phyloP scores from a whole-genome alignment of 257 asterid genomes.

The Nicotiana tabacum region DNA sequence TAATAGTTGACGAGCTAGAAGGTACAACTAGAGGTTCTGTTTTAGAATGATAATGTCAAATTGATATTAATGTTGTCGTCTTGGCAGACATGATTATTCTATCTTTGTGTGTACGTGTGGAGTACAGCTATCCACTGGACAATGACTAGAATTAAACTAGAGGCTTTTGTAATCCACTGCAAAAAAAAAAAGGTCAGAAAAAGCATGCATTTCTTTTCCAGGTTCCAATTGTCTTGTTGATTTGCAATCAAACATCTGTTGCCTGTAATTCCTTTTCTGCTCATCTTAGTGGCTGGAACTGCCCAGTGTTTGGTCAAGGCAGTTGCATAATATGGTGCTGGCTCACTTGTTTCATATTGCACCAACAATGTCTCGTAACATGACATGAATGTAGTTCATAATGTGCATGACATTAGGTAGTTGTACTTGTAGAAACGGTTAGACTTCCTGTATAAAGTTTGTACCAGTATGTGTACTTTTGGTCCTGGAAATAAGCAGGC shows the following conservation, averaged over 20 bases:
- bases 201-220: neutral
- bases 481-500: neutral
- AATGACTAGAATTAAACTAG: conserved; percentile 3
- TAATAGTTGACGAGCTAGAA: neutral
- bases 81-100: neutral
- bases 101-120: neutral
- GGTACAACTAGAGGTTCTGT: conserved; percentile 3
- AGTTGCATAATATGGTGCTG: neutral
- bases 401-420: neutral
- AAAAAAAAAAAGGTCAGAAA: neutral
- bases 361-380: neutral
- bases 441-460: neutral
- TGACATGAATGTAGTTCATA: neutral
- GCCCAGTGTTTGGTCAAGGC: neutral
- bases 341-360: neutral
- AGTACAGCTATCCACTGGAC: neutral
- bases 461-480: neutral
- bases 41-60: neutral
- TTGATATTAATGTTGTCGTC: neutral
- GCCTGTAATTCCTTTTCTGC: neutral
- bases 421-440: neutral
- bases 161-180: neutral
- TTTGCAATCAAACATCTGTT: neutral
- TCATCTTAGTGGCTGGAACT: conserved; percentile 4
- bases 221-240: neutral